Evolutionary conservation across 345 rosid genomes (phyloP).

Genomic region (Lepidium didymum): DNA sequence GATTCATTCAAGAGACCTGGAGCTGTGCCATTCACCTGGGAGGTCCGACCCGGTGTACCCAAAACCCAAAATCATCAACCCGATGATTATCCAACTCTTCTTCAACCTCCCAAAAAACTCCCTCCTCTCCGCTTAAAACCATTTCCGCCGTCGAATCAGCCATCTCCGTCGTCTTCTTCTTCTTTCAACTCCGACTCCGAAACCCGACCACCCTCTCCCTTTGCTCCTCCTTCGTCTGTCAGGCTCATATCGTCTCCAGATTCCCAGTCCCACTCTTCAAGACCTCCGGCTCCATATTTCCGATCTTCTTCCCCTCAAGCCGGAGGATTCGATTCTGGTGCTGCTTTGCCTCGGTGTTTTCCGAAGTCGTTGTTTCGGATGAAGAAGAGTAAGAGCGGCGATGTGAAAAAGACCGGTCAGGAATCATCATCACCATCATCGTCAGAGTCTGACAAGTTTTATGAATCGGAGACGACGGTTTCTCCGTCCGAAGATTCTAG

Average conservation of each 20-base stretch:
- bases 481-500: conserved; percentile 17
- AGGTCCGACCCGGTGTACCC: conserved; percentile 88
- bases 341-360: background rate
- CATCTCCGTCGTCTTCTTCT: background rate
- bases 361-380: conserved; percentile 11
- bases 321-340: background rate
- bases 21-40: conserved; percentile 84
- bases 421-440: background rate
- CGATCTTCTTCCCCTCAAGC: conserved; percentile 1
- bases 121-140: conserved; percentile 26
- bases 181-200: background rate
- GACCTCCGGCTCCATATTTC: conserved; percentile 13
- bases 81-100: conserved; percentile 9
- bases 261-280: background rate
- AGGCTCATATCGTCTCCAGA: background rate
- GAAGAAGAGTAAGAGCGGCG: conserved; percentile 21
- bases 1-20: conserved; percentile 72
- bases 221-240: conserved; percentile 13
- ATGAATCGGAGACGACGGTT: conserved; percentile 10
- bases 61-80: conserved; percentile 30
- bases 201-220: conserved; percentile 10
- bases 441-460: background rate
- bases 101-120: conserved; percentile 23
- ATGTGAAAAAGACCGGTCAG: background rate
- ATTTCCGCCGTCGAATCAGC: background rate